A percentile compares a stretch with the other conserved stretches of the same genome.
Evolutionary conservation across 73 alveolate genomes (phyloP).

Genomic region (Paramecium primaurelia): DNA sequence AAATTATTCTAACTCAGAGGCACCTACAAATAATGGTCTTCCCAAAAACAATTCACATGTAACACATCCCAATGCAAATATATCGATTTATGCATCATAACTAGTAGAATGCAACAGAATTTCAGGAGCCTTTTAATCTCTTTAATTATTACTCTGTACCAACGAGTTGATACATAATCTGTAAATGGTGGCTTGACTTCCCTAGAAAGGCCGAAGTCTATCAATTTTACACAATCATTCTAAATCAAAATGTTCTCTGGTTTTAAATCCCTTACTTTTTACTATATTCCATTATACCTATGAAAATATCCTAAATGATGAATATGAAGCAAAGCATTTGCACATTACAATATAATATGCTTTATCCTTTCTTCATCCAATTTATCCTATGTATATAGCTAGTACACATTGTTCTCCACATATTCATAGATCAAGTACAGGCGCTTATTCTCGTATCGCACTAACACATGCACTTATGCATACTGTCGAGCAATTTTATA

Average conservation of each 20-base stretch:
- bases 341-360: slow-evolving; percentile 78
- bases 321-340: slow-evolving; percentile 95
- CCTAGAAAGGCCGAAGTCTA: slow-evolving; percentile 97
- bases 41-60: slow-evolving; percentile 93
- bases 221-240: slow-evolving; percentile 81
- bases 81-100: slow-evolving; percentile 91
- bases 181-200: slow-evolving; percentile 92
- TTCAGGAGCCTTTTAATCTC: slow-evolving; percentile 88
- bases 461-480: slow-evolving; percentile 44
- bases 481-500: slow-evolving; percentile 73
- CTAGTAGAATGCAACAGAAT: slow-evolving; percentile 83
- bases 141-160: slow-evolving; percentile 75
- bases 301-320: slow-evolving; percentile 99
- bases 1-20: slow-evolving; percentile 91
- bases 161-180: slow-evolving; percentile 90
- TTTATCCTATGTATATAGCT: slow-evolving; percentile 79
- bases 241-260: slow-evolving; percentile 93
- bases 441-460: slow-evolving; percentile 70
- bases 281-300: slow-evolving; percentile 46
- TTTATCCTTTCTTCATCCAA: slow-evolving; percentile 80
- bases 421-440: slow-evolving; percentile 92
- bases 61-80: slow-evolving; percentile 96
- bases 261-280: slow-evolving; percentile 82
- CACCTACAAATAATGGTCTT: slow-evolving; percentile 97
- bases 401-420: slow-evolving; percentile 84